These are phyloP conservation scores for Xanthoceras sorbifolium DNA, from an alignment of 345 rosid species.

Conservation along the genomic window DNA sequence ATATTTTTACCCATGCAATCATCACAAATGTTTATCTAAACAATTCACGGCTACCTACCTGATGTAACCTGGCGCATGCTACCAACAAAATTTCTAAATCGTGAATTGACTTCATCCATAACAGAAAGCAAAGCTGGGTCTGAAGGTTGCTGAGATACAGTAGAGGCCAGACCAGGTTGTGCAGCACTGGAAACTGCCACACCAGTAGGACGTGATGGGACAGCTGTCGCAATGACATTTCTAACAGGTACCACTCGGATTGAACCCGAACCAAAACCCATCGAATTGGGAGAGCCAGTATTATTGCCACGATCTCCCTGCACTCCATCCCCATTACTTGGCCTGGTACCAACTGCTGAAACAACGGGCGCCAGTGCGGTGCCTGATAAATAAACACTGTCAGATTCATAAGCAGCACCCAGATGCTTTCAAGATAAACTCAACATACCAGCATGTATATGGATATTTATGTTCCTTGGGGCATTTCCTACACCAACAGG, in stretches of 20 bases:
- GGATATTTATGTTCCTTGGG: slow-evolving; percentile 83
- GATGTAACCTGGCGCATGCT: slow-evolving; percentile 46
- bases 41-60: slow-evolving; percentile 41
- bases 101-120: slow-evolving; percentile 49
- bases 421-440: slow-evolving; percentile 9
- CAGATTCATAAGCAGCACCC: background rate
- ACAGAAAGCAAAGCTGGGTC: slow-evolving; percentile 41
- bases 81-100: slow-evolving; percentile 43
- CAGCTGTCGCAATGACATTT: slow-evolving; percentile 49
- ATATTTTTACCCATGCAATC: slow-evolving; percentile 16
- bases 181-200: slow-evolving; percentile 32
- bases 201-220: slow-evolving; percentile 45
- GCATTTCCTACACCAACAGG: slow-evolving; percentile 68
- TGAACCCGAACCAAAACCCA: slow-evolving; percentile 43
- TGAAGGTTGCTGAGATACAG: slow-evolving; percentile 39
- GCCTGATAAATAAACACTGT: slow-evolving; percentile 41
- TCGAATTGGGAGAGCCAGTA: slow-evolving; percentile 31
- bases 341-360: slow-evolving; percentile 55
- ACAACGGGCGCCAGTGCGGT: slow-evolving; percentile 52
- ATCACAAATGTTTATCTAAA: background rate
- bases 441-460: slow-evolving; percentile 89
- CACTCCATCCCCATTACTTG: slow-evolving; percentile 46
- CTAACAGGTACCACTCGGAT: slow-evolving; percentile 42
- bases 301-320: slow-evolving; percentile 52
- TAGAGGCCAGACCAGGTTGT: slow-evolving; percentile 33